Percentiles rank a stretch among this genome's conserved stretches.
These are phyloP conservation scores for Colletotrichum salicis DNA, from an alignment of 2,329 filamentous ascomycete species.

Conservation along the genomic window DNA sequence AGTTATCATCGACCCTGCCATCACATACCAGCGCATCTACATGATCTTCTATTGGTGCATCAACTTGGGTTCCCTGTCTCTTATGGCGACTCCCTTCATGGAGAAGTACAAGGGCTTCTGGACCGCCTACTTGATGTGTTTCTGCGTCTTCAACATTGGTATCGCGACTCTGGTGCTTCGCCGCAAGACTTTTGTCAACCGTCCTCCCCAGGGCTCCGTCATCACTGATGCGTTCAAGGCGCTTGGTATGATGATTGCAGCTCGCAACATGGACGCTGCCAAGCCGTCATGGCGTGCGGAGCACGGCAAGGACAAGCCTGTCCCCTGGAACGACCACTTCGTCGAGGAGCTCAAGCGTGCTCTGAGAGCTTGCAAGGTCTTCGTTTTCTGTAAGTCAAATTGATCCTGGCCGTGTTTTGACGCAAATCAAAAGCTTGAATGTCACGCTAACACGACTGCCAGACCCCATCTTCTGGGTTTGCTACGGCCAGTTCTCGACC, in stretches of 20 bases:
- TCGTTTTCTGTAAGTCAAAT: constrained; percentile 60
- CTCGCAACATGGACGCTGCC: constrained; percentile 64
- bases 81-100: constrained; percentile 74
- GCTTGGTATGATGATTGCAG: constrained; percentile 51
- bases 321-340: constrained; percentile 76
- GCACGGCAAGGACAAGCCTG: constrained; percentile 52
- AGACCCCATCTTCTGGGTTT: constrained; percentile 73
- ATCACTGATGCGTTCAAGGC: constrained; percentile 72
- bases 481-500: constrained; percentile 74
- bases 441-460: neutral
- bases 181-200: constrained; percentile 60
- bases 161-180: constrained; percentile 48
- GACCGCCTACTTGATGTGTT: constrained; percentile 67
- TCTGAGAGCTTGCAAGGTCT: constrained; percentile 76
- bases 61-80: constrained; percentile 72
- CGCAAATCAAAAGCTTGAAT: accelerated
- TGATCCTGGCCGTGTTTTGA: neutral
- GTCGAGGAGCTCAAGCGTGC: constrained; percentile 77
- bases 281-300: constrained; percentile 73
- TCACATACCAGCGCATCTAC: constrained; percentile 76
- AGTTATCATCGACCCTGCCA: constrained; percentile 73
- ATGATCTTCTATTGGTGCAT: constrained; percentile 73
- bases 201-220: constrained; percentile 69
- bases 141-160: constrained; percentile 68
- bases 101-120: constrained; percentile 76